Base-by-base conservation (phyloP, 441 rosid species). In the Croton setiger region DNA sequence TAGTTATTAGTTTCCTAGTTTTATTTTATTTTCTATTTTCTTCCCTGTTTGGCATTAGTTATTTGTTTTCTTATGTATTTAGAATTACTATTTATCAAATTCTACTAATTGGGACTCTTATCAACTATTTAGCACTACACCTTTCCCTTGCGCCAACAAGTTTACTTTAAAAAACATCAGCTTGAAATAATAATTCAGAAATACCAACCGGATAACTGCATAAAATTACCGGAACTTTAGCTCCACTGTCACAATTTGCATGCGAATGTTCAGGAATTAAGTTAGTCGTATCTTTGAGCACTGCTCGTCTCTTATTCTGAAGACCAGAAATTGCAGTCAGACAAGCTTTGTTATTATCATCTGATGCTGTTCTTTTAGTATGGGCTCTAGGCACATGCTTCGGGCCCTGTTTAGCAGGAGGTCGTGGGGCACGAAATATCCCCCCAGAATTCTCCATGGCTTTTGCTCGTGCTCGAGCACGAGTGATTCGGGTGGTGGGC, bases 401-500 rank as follows among this genome's bases (percentile, higher is more conserved):
- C 72, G 81, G 84, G 18, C 84, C 96, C 82, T 80, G 91, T 79
- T 88, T 88, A 56, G 82, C 78, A 58, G 83, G 77, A 39, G 90
- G 83, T 41, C 78, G 86, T 33, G 89, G 76, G 72, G 84, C 78
- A 74, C 83, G 84, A 71, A 68, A 74, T 56, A 72, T 36, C 49
- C 85, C 84, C 68, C 79, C 81, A 5, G 88, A 78, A 21, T 65
- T 62, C 69, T 80, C 90, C 78, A 80, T 68, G 36, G 84, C 88
- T 67, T 82, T 88, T 72, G 96, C 88, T 60, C 84, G 84, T 67
- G 96, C 84, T 68, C 98, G 79, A 5, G 96, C 84, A 67, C 98
- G 79, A 7, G 97, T 93, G 53, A 88, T 76, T 52, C 93, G 77
- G 60, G 73, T 76, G 55, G 76, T 31, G 64, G 74, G 74, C 44